Percentiles rank a stretch among this genome's conserved stretches.
Conservation (phyloP, 805 yeast genomes). For the Yamadazyma sp. region DNA sequence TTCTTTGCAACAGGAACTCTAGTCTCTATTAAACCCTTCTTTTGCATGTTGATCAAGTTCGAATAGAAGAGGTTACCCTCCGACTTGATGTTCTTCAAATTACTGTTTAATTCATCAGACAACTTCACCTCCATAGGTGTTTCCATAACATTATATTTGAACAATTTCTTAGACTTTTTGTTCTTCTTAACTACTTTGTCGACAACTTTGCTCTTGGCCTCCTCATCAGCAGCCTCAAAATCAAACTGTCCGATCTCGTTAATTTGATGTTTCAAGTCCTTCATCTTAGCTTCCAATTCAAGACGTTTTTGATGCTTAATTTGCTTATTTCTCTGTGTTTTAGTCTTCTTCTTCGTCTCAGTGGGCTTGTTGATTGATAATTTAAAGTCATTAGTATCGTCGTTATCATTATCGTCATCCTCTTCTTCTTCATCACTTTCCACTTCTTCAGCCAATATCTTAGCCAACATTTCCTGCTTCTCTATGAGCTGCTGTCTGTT, state of each 20-base stretch:
- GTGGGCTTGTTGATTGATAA: slow-evolving; percentile 76
- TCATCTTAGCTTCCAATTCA: slow-evolving; percentile 55
- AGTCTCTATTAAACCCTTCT: slow-evolving; percentile 83
- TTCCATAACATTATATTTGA: slow-evolving; percentile 43
- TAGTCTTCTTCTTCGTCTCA: slow-evolving; percentile 68
- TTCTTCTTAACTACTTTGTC: slow-evolving; percentile 19
- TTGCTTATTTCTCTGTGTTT: slow-evolving; percentile 70
- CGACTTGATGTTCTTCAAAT: slow-evolving; percentile 79
- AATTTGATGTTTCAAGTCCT: slow-evolving; percentile 59
- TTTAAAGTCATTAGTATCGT: slow-evolving; percentile 33
- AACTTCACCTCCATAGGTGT: slow-evolving; percentile 72
- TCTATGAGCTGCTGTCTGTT: slow-evolving; percentile 60
- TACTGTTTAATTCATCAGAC: slow-evolving; percentile 83
- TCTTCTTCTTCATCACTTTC: slow-evolving; percentile 38
- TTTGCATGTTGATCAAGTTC: slow-evolving; percentile 77
- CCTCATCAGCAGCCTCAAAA: slow-evolving; percentile 23
- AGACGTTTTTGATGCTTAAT: slow-evolving; percentile 59
- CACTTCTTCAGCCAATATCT: slow-evolving; percentile 60
- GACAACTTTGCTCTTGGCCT: slow-evolving; percentile 21
- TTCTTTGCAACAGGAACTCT: slow-evolving; percentile 67
- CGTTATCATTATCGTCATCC: slow-evolving; percentile 44
- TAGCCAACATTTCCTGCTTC: slow-evolving; percentile 61
- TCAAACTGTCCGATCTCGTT: slow-evolving; percentile 52
- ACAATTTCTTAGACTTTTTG: slow-evolving; percentile 36
- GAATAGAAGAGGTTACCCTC: slow-evolving; percentile 88